Percentiles rank a stretch among this genome's conserved stretches.
These are phyloP conservation scores for Raphanus raphanistrum DNA, from an alignment of 345 rosid species.

Conservation along the genomic window DNA sequence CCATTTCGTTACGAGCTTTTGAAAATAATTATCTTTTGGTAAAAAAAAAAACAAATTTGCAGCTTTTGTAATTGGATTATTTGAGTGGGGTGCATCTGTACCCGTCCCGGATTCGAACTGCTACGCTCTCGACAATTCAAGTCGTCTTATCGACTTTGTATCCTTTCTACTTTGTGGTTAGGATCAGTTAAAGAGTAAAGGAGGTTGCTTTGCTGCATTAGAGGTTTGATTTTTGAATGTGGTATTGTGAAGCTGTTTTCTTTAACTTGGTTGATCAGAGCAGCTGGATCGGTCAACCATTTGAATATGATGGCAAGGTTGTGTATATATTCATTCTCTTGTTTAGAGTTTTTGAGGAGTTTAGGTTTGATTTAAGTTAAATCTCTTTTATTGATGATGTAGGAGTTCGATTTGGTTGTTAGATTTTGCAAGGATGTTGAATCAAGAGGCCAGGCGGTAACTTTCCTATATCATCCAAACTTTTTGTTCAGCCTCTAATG, in stretches of 20 bases:
- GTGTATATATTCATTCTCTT: background rate
- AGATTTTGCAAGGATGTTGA: constrained; percentile 94
- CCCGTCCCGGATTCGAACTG: constrained; percentile 68
- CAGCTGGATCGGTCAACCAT: constrained; percentile 65
- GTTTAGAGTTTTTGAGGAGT: background rate
- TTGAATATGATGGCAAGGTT: constrained; percentile 69
- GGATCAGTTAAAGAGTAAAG: constrained; percentile 2
- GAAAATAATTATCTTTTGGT: too few relatives aligned
- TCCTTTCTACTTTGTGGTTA: constrained; percentile 54
- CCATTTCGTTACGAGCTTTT: too few relatives aligned
- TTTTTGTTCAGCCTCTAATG: constrained; percentile 7
- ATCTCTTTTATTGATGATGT: constrained; percentile 21
- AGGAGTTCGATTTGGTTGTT: constrained; percentile 75
- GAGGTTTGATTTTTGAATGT: background rate
- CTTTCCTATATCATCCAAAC: constrained; percentile 24
- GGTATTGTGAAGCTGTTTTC: constrained; percentile 36
- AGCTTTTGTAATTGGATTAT: constrained; percentile 49
- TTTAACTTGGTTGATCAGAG: constrained; percentile 55
- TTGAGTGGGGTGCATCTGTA: constrained; percentile 43
- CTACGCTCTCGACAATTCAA: constrained; percentile 84
- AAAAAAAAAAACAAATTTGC: background rate
- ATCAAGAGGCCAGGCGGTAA: constrained; percentile 75
- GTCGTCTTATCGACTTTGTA: constrained; percentile 92
- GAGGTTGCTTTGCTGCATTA: constrained; percentile 7
- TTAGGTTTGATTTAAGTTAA: background rate